These are phyloP conservation scores for Grigorovia transvaalensis DNA, from an alignment of 805 yeast genomes.

Conservation along the genomic window DNA sequence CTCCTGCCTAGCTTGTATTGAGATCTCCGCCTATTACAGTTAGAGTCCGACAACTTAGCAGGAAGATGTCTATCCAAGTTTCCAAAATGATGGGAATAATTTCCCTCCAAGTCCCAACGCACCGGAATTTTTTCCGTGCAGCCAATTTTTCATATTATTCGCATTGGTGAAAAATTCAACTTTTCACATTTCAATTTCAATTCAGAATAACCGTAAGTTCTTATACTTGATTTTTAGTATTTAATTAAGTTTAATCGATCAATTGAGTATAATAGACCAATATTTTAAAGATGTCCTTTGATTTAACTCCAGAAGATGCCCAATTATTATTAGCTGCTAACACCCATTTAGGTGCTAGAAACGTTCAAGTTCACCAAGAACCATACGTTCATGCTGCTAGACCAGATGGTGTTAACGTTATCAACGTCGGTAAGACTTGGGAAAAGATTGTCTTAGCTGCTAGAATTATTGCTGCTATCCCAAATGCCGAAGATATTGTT, in stretches of 20 bases:
- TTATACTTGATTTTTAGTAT: not conserved
- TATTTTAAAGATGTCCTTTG: slow-evolving; percentile 55
- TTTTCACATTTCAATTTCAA: not conserved
- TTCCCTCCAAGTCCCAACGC: not conserved
- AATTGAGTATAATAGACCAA: slow-evolving; percentile 2
- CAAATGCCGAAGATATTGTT: slow-evolving; percentile 96
- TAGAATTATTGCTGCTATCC: slow-evolving; percentile 98
- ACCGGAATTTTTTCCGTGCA: not conserved
- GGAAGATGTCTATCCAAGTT: no score
- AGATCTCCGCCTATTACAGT: no score
- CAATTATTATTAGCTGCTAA: slow-evolving; percentile 98
- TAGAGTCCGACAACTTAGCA: no score
- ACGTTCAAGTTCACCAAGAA: slow-evolving; percentile 57
- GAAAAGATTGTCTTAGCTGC: slow-evolving; percentile 99
- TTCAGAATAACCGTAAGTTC: not conserved
- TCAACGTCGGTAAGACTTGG: slow-evolving; percentile 99
- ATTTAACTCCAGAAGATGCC: slow-evolving; percentile 96
- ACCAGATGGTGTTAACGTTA: slow-evolving; percentile 98
- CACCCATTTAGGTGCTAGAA: slow-evolving; percentile 98
- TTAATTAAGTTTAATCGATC: slow-evolving; percentile 1
- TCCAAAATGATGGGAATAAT: no score
- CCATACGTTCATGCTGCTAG: slow-evolving; percentile 90
- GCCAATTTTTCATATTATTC: not conserved
- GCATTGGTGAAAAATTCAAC: not conserved
- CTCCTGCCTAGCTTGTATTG: no score